phyloP scores from a whole-genome alignment of 768 basidiomycete genomes.

The Gautieria morchelliformis region DNA sequence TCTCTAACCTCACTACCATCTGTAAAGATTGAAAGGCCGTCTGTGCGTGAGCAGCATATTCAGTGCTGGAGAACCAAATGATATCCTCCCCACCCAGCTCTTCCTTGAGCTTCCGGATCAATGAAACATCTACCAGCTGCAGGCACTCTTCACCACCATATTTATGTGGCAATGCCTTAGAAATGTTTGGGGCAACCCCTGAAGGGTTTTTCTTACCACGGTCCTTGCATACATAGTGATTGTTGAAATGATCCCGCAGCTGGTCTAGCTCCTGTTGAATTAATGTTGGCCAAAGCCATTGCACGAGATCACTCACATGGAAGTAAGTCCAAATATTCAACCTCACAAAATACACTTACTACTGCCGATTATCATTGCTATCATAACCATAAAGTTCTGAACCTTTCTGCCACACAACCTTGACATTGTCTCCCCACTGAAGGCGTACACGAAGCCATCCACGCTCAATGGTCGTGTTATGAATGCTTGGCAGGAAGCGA shows the following conservation, averaged over 20 bases:
- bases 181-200: slow-evolving; percentile 25
- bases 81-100: slow-evolving; percentile 23
- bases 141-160: slow-evolving; percentile 25
- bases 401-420: slow-evolving; percentile 17
- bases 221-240: slow-evolving; percentile 20
- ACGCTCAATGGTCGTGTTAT: slow-evolving; percentile 16
- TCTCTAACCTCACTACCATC: slow-evolving; percentile 14
- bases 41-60: slow-evolving; percentile 17
- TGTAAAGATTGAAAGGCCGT: slow-evolving; percentile 14
- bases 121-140: slow-evolving; percentile 13
- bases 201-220: slow-evolving; percentile 26
- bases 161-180: slow-evolving; percentile 16
- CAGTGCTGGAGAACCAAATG: slow-evolving; percentile 22
- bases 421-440: slow-evolving; percentile 25
- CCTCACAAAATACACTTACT: slow-evolving; percentile 16
- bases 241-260: slow-evolving; percentile 17
- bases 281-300: slow-evolving; percentile 18
- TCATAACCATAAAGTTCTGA: slow-evolving; percentile 10
- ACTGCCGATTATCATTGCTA: slow-evolving; percentile 16
- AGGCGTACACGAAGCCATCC: slow-evolving; percentile 26
- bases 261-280: slow-evolving; percentile 13
- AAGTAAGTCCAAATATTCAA: not conserved
- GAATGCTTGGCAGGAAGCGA: slow-evolving; percentile 19
- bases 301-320: slow-evolving; percentile 11
- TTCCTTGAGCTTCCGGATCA: slow-evolving; percentile 22